Conservation (phyloP, 2,329 filamentous ascomycete genomes). For the Botrytis tulipae region DNA sequence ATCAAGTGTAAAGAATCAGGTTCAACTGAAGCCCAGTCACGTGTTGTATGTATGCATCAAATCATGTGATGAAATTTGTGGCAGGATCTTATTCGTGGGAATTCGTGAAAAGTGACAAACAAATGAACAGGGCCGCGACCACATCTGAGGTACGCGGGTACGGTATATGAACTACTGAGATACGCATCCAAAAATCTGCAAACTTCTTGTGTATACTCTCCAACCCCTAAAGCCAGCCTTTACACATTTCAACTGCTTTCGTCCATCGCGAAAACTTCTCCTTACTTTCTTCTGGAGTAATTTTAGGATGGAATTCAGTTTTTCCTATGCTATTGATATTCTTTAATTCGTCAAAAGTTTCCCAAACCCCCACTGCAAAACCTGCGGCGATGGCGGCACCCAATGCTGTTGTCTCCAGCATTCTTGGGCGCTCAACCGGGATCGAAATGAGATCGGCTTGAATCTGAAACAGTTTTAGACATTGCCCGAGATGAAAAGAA, state of each 20-base stretch:
- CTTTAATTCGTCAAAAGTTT: slow-evolving; percentile 68
- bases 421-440: slow-evolving; percentile 72
- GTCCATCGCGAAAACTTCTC: slow-evolving; percentile 53
- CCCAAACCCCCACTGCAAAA: slow-evolving; percentile 74
- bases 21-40: not conserved
- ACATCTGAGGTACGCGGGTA: not conserved
- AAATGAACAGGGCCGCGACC: not conserved
- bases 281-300: slow-evolving; percentile 45
- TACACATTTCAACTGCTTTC: slow-evolving; percentile 55
- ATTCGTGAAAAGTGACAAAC: not conserved
- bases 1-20: not conserved
- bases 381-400: slow-evolving; percentile 80
- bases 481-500: not conserved
- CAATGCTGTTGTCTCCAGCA: slow-evolving; percentile 81
- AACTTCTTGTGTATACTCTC: not conserved
- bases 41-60: rapidly evolving
- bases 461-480: slow-evolving; percentile 47
- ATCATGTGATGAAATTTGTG: slow-evolving; percentile 10
- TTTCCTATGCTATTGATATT: slow-evolving; percentile 69
- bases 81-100: not conserved
- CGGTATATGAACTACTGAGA: not conserved
- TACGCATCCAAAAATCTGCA: not conserved
- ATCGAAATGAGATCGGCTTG: slow-evolving; percentile 80
- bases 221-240: slow-evolving; percentile 27
- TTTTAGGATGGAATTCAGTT: slow-evolving; percentile 67